Evolutionary conservation across 805 yeast genomes (phyloP).

Genomic region (Metschnikowia matae): DNA sequence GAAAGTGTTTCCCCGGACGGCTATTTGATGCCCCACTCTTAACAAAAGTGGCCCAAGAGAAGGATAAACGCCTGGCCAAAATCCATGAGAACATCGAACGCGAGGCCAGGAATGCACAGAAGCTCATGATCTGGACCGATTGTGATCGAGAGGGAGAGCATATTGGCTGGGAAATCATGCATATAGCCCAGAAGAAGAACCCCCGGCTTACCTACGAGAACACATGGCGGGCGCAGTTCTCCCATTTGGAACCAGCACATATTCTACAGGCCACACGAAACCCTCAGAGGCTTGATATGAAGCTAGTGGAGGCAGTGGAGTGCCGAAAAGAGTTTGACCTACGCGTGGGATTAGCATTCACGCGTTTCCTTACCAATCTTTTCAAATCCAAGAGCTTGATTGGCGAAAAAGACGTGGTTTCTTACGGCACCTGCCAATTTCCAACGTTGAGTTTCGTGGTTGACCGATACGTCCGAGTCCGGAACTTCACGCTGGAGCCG

Average conservation of each 20-base stretch:
- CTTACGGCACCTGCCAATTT: conserved; percentile 93
- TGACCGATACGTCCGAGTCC: conserved; percentile 77
- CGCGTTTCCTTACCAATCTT: conserved; percentile 67
- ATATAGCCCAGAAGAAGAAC: conserved; percentile 60
- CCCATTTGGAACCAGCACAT: conserved; percentile 79
- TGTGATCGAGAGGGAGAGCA: conserved; percentile 43
- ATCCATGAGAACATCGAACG: conserved; percentile 63
- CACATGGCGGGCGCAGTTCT: conserved; percentile 72
- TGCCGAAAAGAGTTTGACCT: conserved; percentile 86
- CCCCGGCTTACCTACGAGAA: conserved; percentile 43
- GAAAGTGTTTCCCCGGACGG: conserved; percentile 56
- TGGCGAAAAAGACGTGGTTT: conserved; percentile 43
- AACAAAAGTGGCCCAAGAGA: conserved; percentile 35
- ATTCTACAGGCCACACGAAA: conserved; percentile 67
- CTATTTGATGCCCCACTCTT: conserved; percentile 69
- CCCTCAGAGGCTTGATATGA: conserved; percentile 60
- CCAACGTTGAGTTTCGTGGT: conserved; percentile 97
- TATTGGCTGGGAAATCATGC: conserved; percentile 45
- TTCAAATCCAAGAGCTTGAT: conserved; percentile 34
- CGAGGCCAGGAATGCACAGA: conserved; percentile 58
- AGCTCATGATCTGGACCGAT: conserved; percentile 94
- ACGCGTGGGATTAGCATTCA: conserved; percentile 84
- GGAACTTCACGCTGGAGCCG: conserved; percentile 66
- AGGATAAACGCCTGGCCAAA: conserved; percentile 22
- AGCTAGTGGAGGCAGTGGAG: conserved; percentile 76